Base-by-base conservation (phyloP, 177 flowering plant genomes). In the Vitis hybrid region DNA sequence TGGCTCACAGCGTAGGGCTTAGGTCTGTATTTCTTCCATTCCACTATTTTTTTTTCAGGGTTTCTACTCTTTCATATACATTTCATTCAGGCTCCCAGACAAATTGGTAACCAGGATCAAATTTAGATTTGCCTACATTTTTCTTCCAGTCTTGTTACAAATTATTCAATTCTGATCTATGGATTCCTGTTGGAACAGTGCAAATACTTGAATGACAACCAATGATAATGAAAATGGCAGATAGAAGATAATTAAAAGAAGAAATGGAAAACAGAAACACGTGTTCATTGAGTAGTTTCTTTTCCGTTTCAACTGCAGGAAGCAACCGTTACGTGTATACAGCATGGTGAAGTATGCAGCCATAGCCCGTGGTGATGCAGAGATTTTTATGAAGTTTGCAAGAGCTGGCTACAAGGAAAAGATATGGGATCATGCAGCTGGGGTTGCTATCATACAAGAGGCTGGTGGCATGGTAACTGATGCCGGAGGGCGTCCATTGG, bases 401-500 rank as follows among this genome's bases (percentile, higher is more conserved):
- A 83, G 88, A 68, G 80, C 90, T 52, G 99, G 97, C 54, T 92
- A 94, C 83, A 91, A 90, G 79, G 99, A 94, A 81, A 92, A 90
- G 76, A 90, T 92, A 79, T 94, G 99, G 99, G 97, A 94, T 77
- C 99, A 94, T 78, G 99, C 97, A 16, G 97, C 97, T 35, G 97
- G 97, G 46, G 89, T 84, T 70, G 74, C 89, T 4, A 91, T 94
- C 64, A 77, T 92, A 68, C 81, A 91, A 76, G 99, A 94, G 81
- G 97, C 97, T 32, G 97, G 98, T 27, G 97, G 98, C 9, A 84
- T 94, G 69, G 97, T 94, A 1, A 91, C 94, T 18, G 98, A 92
- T 78, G 97, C 97, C 6, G 85, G 97, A 56, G 98, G 97, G 8
- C 73, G 81, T 27, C 91, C 84, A 3, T 76, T 92, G 46, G 84